These are phyloP conservation scores for Mycena vulgaris DNA, from an alignment of 768 basidiomycete species.

Conservation along the genomic window DNA sequence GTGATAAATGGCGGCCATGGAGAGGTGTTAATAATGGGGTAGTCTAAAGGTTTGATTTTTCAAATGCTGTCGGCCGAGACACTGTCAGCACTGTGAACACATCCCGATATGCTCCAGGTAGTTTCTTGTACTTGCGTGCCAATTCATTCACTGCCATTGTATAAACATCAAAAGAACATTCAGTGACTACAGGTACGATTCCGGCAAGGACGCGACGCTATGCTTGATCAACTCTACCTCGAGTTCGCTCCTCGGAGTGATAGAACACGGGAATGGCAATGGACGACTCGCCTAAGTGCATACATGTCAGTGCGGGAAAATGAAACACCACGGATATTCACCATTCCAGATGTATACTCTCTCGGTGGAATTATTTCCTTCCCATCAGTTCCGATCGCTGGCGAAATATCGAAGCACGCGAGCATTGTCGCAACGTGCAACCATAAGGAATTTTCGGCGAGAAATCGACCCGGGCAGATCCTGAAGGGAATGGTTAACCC, in stretches of 20 bases:
- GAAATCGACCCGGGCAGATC: slow-evolving; percentile 36
- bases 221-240: slow-evolving; percentile 46
- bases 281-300: slow-evolving; percentile 31
- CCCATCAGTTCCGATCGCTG: neutral
- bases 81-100: no score
- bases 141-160: no score
- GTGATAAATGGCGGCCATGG: no score
- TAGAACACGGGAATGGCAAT: slow-evolving; percentile 31
- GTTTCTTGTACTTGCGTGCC: no score
- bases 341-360: slow-evolving; percentile 29
- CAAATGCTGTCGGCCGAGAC: no score
- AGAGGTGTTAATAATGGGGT: no score
- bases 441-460: slow-evolving; percentile 36
- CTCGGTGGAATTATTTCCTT: slow-evolving; percentile 21
- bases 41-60: no score
- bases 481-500: neutral
- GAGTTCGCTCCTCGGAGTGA: slow-evolving; percentile 24
- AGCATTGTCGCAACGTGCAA: slow-evolving; percentile 34
- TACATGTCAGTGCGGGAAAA: neutral
- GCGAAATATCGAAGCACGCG: slow-evolving; percentile 26
- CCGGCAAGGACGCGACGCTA: slow-evolving; percentile 52
- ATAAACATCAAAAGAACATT: no score
- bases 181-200: slow-evolving; percentile 19
- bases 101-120: no score
- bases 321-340: neutral